phyloP scores from a whole-genome alignment of 176 grass and related monocot genomes.

The Areca catechu region DNA sequence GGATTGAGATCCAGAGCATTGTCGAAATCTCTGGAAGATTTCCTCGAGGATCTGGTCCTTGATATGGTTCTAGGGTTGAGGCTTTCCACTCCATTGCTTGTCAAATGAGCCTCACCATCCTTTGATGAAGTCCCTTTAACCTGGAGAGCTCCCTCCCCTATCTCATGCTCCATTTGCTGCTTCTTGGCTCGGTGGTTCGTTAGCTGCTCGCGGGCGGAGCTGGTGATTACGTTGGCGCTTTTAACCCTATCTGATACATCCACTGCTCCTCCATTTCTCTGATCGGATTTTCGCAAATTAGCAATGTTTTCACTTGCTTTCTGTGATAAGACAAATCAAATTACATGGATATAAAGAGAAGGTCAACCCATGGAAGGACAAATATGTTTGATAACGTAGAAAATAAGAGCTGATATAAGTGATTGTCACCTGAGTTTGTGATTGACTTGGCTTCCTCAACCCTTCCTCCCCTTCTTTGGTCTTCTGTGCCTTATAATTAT shows the following conservation, averaged over 20 bases:
- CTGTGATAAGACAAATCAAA: not conserved
- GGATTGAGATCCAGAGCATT: too few species aligned
- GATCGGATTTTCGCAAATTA: constrained; percentile 11
- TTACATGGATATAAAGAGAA: not conserved
- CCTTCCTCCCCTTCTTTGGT: not conserved
- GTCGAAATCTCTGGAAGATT: too few species aligned
- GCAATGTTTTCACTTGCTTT: constrained; percentile 11
- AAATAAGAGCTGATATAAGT: not conserved
- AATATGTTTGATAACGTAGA: too few species aligned
- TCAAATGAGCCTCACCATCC: not conserved
- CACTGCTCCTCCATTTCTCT: constrained; percentile 13
- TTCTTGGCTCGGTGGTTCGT: not conserved
- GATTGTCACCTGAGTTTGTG: constrained; percentile 21
- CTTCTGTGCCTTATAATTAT: constrained; percentile 44
- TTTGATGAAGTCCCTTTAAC: not conserved
- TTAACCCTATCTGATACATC: too few species aligned
- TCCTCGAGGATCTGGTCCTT: too few species aligned
- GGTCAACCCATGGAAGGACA: not conserved
- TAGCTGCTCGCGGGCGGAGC: constrained; percentile 4
- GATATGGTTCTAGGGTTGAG: constrained; percentile 26
- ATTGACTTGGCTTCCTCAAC: constrained; percentile 11
- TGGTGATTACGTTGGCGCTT: constrained; percentile 18
- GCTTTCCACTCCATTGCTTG: constrained; percentile 42
- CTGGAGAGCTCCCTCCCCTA: constrained; percentile 6
- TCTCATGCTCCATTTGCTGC: constrained; percentile 9